Percentiles rank a stretch among this genome's conserved stretches.
Conservation (phyloP, 2,329 filamentous ascomycete species). For the Purpureocillium takamizusanense region DNA sequence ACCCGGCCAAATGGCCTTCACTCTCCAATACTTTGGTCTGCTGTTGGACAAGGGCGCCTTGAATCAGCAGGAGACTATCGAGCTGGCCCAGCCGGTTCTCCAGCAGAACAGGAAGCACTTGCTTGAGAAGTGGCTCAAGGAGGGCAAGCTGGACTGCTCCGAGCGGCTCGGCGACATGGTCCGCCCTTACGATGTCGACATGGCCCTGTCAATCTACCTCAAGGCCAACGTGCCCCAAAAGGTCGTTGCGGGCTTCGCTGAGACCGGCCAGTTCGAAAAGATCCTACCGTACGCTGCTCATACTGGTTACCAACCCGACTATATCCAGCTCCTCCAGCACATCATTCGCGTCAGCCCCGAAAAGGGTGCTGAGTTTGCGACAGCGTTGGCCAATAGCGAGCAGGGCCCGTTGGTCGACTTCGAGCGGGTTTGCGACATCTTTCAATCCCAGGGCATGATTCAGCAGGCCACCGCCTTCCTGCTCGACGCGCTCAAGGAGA, state of each 20-base stretch:
- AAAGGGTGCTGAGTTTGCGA: constrained; percentile 90
- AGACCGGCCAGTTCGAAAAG: constrained; percentile 94
- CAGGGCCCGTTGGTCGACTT: constrained; percentile 82
- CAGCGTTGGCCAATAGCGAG: constrained; percentile 83
- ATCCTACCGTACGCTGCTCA: constrained; percentile 86
- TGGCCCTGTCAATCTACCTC: constrained; percentile 83
- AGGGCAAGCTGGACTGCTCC: constrained; percentile 91
- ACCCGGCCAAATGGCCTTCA: constrained; percentile 82
- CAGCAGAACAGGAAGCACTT: constrained; percentile 91
- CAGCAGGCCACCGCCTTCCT: constrained; percentile 98
- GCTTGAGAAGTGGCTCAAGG: constrained; percentile 94
- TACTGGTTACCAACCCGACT: constrained; percentile 88
- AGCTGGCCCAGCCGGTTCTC: constrained; percentile 86
- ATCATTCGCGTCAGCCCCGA: constrained; percentile 87
- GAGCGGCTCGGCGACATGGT: constrained; percentile 95
- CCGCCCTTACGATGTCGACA: constrained; percentile 75
- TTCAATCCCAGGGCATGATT: constrained; percentile 95
- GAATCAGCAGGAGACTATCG: constrained; percentile 88
- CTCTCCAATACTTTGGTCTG: constrained; percentile 96
- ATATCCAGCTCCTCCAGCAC: constrained; percentile 83
- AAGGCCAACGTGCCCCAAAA: constrained; percentile 88
- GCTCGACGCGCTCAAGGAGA: constrained; percentile 88
- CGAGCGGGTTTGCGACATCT: constrained; percentile 92
- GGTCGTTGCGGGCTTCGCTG: constrained; percentile 88
- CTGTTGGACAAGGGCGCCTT: constrained; percentile 89